Evolutionary conservation across 345 rosid genomes (phyloP).

Genomic region (Noccaea bulbosa): DNA sequence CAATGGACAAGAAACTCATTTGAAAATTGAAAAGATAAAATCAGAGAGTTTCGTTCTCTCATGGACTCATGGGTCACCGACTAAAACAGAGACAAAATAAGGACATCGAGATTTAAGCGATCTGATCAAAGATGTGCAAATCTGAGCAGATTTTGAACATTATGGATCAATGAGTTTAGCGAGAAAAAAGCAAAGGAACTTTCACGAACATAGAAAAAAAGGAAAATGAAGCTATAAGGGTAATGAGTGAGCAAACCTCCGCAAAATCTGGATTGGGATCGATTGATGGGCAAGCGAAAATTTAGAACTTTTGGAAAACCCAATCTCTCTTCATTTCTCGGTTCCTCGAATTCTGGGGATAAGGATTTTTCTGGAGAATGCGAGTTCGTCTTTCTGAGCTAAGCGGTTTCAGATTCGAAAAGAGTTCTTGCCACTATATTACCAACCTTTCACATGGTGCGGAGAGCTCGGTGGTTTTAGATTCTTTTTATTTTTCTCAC

Average conservation of each 20-base stretch:
- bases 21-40: conserved; percentile 16
- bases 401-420: conserved; percentile 40
- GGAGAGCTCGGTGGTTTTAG: conserved; percentile 43
- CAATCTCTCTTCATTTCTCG: conserved; percentile 22
- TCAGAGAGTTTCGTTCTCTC: conserved; percentile 34
- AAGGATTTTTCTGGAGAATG: conserved; percentile 20
- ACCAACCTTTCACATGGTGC: conserved; percentile 48
- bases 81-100: conserved; percentile 26
- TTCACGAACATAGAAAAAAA: neutral
- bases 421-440: conserved; percentile 46
- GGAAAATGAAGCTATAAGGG: conserved; percentile 19
- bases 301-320: conserved; percentile 18
- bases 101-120: conserved; percentile 17
- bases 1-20: neutral
- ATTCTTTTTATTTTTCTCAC: conserved; percentile 20
- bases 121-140: conserved; percentile 36
- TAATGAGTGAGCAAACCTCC: conserved; percentile 39
- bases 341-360: conserved; percentile 15
- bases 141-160: conserved; percentile 37
- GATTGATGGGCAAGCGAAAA: conserved; percentile 6
- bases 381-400: conserved; percentile 6
- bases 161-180: neutral
- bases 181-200: neutral
- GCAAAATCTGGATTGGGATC: conserved; percentile 25
- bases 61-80: conserved; percentile 36